Base-by-base conservation (phyloP, 441 rosid species). In the Bocquillonia castaneifolia region DNA sequence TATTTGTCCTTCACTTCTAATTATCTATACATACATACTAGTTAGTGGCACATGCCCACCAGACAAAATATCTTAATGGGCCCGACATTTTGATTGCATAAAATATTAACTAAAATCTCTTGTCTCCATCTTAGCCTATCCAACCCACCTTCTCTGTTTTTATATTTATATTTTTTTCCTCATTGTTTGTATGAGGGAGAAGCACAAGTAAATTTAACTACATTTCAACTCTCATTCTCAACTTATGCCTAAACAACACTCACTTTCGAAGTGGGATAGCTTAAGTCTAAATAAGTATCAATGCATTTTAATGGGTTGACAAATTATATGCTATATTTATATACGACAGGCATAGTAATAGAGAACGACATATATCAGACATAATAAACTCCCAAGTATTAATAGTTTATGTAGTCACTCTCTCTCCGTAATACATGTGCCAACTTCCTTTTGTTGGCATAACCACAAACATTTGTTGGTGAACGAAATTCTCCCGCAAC, bases 11-110 rank as follows among this genome's bases (percentile, higher is more conserved):
- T 14, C 57, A 22, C 20, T 13, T 47, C 31, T 29, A 14, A 4
- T 18, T 25, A n/a, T 3, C 1, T n/a, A n/a, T n/a, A n/a, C n/a
- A n/a, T n/a, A n/a, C n/a, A 10, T 20, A 22, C n/a, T 12, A 42
- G 47, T 42, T 17, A 6, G 0, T 2, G 3, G 63, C 29, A 68
- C 62, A 39, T 63, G 68, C 28, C 42, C 59, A 52, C 67, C 55
- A 34, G 45, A 34, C 48, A 31, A 26, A 61, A 62, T 23, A 37
- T 58, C 63, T 23, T 6, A 22, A 29, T 28, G 14, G 72, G 39
- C 67, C 72, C 72, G 42, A 29, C 69, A 39, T 10, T 18, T 34
- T 54, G 48, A 32, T 36, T 17, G 57, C 23, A 13, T 1, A 59
- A 25, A 1, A 26, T 17, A 15, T 15, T 26, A 14, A 53, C 52